These are phyloP conservation scores for Fusarium luffae DNA, from an alignment of 2,329 filamentous ascomycete genomes.

Conservation along the genomic window DNA sequence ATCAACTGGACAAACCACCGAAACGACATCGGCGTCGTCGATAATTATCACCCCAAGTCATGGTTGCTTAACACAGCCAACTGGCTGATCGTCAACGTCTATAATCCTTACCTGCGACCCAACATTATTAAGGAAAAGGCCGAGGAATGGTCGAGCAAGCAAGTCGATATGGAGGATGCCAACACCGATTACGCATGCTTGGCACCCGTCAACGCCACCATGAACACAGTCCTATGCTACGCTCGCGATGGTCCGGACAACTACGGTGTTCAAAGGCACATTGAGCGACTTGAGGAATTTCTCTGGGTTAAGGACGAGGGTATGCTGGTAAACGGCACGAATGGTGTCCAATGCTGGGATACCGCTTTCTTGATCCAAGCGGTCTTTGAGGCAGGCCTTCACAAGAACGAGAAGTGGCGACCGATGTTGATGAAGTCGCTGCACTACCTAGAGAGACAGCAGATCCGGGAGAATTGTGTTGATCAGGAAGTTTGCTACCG, in stretches of 20 bases:
- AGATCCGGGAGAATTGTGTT: slow-evolving; percentile 84
- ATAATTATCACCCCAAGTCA: slow-evolving; percentile 95
- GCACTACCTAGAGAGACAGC: slow-evolving; percentile 87
- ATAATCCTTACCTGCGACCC: slow-evolving; percentile 79
- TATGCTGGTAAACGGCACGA: slow-evolving; percentile 95
- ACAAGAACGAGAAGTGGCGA: slow-evolving; percentile 79
- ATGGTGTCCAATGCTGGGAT: slow-evolving; percentile 98
- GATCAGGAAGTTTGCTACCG: slow-evolving; percentile 87
- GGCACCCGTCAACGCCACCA: slow-evolving; percentile 87
- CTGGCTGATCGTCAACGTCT: slow-evolving; percentile 81
- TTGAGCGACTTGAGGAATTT: slow-evolving; percentile 85
- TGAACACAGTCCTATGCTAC: slow-evolving; percentile 91
- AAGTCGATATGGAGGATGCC: slow-evolving; percentile 90
- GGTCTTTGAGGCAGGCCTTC: slow-evolving; percentile 80
- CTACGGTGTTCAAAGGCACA: slow-evolving; percentile 77
- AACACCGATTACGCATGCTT: slow-evolving; percentile 91
- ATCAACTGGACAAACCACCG: slow-evolving; percentile 83
- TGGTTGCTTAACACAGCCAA: slow-evolving; percentile 84
- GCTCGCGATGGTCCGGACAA: slow-evolving; percentile 83
- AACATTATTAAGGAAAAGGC: slow-evolving; percentile 74
- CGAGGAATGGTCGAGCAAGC: slow-evolving; percentile 82
- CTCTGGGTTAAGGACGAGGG: slow-evolving; percentile 93
- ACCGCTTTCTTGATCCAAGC: slow-evolving; percentile 91
- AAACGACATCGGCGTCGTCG: slow-evolving; percentile 80
- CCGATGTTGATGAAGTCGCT: slow-evolving; percentile 87